Base-by-base conservation (phyloP, 1,139 yeast genomes). In the Blastobotrys capitulatus region DNA sequence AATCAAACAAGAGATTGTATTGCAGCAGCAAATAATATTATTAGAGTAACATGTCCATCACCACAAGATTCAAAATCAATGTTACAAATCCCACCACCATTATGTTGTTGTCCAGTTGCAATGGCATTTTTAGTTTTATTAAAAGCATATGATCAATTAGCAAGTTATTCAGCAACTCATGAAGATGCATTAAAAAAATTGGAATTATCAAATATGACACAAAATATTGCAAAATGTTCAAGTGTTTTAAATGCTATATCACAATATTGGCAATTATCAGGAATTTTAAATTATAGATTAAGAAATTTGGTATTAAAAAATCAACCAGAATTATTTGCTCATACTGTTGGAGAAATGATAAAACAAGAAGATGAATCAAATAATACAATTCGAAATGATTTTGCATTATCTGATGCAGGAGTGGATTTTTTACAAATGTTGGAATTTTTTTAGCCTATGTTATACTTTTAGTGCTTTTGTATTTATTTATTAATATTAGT, bases 391-490 rank as follows among this genome's bases (percentile, higher is more conserved):
- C n/a, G 31, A 6, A 27, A 20, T 27, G 36, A 16, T 15, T 29
- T 40, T 40, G 36, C 44, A 13, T 29, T 40, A 35, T 40, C 44
- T n/a, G 25, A 39, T 9, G 32, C 39, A 19, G 44, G 44, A 6
- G 20, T 46, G 26, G 48, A 46, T n/a, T 46, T 46, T 25, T 29
- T 46, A n/a, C 48, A 46, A 32, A 38, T 44, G 47, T 32, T 44
- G 15, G 47, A 44, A 22, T 44, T 44, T 22, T 20, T 44, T 12
- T 44, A 32, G 22, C 12, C 4, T 36, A 6, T n/a, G n/a, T 22
- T 5, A 22, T 22, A 22, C 25, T 22, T 5, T 22, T 22, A 22
- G 25, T 4, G 4, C 25, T 22, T 22, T 5, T 5, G 4, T 22
- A 22, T 22, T 22, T 22, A 5, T n/a, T n/a, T n/a, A n/a, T n/a